Evolutionary conservation across 1,284 basidiomycete species (phyloP), one percentile per base, ranked within the genome.

Genomic region (Apiotrichum domesticum): DNA sequence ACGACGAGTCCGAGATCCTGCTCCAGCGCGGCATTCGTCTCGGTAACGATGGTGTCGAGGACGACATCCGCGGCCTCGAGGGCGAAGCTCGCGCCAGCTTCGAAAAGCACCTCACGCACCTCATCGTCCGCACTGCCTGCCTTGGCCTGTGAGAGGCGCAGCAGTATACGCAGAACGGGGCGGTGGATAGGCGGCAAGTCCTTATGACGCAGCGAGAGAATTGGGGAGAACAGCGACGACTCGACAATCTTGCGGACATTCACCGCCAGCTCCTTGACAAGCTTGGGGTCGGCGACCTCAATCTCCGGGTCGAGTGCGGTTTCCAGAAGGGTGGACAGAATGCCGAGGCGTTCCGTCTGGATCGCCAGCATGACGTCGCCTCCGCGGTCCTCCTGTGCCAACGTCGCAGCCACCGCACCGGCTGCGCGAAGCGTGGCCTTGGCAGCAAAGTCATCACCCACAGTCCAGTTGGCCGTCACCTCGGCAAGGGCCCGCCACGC

Each of bases 291-390:
- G 14, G 62, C 41, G 9, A 83, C 75, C 66, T 86, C 85, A 2
- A 74, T 67, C 44, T 81, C 77, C 40, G 80, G 81, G 62, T 86
- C 85, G 11, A 81, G 73, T 0, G 81, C 80, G 1, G 87, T 81
- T 66, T 95, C 88, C 37, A 93, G 79, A 51, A 94, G 72, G 1
- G 85, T 83, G 13, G 90, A 80, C 2, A 96, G 78, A 6, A 95
- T 79, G 6, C 82, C 82, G 7, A 96, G 77, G 37, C 90, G 81
- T 32, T 87, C 84, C 1, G 84, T 82, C 66, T 96, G 90, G 34
- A 93, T 85, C 1, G 83, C 83, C 0, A 86, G 81, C 85, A 93
- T 90, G 80, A 93, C 86, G 61, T 92, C 87, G 1, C 91, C 92
- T 5, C 79, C 81, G 29, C 89, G 82, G 46, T 78, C 80, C 74